Base-by-base conservation (phyloP, 495 filamentous ascomycete species). In the Xylaria sp. region DNA sequence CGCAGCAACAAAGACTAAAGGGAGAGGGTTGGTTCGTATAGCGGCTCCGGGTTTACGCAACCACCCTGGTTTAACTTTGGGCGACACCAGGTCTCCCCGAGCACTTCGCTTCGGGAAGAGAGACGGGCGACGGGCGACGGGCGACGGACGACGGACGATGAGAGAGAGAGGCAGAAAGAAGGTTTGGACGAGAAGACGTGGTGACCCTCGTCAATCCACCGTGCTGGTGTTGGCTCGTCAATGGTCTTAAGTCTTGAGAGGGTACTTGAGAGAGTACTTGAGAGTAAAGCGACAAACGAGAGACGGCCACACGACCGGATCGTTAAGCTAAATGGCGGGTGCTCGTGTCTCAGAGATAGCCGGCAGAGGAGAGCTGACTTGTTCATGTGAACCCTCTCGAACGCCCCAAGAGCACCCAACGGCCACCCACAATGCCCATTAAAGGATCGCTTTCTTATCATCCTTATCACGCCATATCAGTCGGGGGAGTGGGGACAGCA, bases 341-440 rank as follows among this genome's bases (percentile, higher is more conserved):
- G 21, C 9, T 35, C 9, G 52, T 52, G 68, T 70, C 58, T 62
- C 59, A 59, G 44, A 48, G 43, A 43, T 63, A 14, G 48, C 46
- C 19, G 7, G 21, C 11, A 24, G 40, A 57, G 44, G 5, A 19
- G n/a, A 35, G 61, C 69, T 71, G 69, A 71, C 69, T 71, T 71
- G 69, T 40, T 50, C 69, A 71, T 64, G 69, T 71, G 69, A 71
- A 50, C 69, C 52, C 50, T 57, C 14, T 14, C 48, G n/a, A 50
- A 29, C 43, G 8, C 63, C 63, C 46, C 17, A 26, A 26, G 5
- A 12, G 5, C 15, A 41, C 62, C 44, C 62, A 35, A n/a, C n/a
- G n/a, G n/a, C n/a, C n/a, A n/a, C n/a, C n/a, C n/a, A n/a, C 15
- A 5, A 12, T 4, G 46, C 31, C 43, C 24, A 17, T 14, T 37